Conservation (phyloP, 2,329 filamentous ascomycete genomes). For the Epichloe uncinata region DNA sequence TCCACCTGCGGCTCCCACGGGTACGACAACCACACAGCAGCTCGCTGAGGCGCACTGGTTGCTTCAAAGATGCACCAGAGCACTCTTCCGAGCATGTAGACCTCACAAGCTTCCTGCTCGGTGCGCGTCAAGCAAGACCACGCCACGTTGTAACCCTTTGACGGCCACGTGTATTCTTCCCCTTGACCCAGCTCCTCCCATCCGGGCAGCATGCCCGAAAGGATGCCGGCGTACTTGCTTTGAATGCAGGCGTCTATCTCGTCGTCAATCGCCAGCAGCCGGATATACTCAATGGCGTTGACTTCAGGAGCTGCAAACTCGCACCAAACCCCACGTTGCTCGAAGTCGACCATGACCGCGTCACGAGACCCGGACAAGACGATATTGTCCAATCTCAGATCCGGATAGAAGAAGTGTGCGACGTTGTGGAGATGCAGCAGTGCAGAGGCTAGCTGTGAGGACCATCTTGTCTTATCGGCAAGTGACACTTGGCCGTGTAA, state of each 20-base stretch:
- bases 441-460: conserved; percentile 36
- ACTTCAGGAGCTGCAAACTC: conserved; percentile 48
- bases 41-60: conserved; percentile 41
- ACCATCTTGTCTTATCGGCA: conserved; percentile 38
- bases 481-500: conserved; percentile 31
- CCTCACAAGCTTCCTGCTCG: conserved; percentile 45
- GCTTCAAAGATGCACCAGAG: conserved; percentile 52
- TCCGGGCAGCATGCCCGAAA: conserved; percentile 30
- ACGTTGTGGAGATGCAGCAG: conserved; percentile 35
- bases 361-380: conserved; percentile 35
- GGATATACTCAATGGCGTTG: conserved; percentile 44
- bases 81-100: conserved; percentile 48
- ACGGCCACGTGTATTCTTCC: conserved; percentile 35
- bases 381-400: conserved; percentile 47
- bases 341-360: conserved; percentile 46
- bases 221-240: conserved; percentile 26
- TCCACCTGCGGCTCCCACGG: conserved; percentile 40
- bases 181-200: conserved; percentile 28
- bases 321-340: conserved; percentile 50
- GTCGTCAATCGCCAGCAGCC: conserved; percentile 38
- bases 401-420: conserved; percentile 39
- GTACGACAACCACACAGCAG: conserved; percentile 47
- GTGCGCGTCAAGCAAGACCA: conserved; percentile 38
- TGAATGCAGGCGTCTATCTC: conserved; percentile 26
- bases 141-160: conserved; percentile 38